Conservation (phyloP, 768 basidiomycete genomes). For the Nevesoporus exiguus region DNA sequence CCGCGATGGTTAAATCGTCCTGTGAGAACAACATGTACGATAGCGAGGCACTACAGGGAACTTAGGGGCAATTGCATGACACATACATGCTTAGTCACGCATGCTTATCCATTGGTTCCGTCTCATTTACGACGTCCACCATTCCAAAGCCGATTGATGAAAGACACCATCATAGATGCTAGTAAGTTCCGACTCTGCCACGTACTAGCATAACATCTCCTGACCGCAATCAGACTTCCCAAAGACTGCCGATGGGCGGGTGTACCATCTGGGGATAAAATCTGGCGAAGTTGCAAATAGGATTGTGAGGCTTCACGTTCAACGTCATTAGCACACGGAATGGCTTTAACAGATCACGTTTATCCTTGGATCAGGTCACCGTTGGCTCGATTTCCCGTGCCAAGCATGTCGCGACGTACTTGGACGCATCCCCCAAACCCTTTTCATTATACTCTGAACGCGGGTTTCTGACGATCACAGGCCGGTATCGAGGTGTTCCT, state of each 20-base stretch:
- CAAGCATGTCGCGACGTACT: conserved; percentile 48
- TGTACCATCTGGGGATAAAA: conserved; percentile 75
- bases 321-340: neutral
- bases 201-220: neutral
- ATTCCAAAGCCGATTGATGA: conserved; percentile 42
- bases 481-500: conserved; percentile 58
- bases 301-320: conserved; percentile 45
- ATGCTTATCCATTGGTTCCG: neutral
- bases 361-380: conserved; percentile 48
- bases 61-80: no score
- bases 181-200: conserved; percentile 44
- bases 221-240: conserved; percentile 58
- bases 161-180: conserved; percentile 59
- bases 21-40: neutral
- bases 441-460: conserved; percentile 70
- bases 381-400: conserved; percentile 75
- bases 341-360: neutral
- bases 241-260: conserved; percentile 64
- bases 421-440: conserved; percentile 57
- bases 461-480: conserved; percentile 73
- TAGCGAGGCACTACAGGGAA: no score
- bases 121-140: neutral
- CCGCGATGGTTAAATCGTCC: neutral
- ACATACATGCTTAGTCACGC: conserved; percentile 14
- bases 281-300: conserved; percentile 79